Evolutionary conservation across 352 stramenopile species (phyloP), one percentile per base, ranked within the genome.

Genomic region (Pythium volutum): DNA sequence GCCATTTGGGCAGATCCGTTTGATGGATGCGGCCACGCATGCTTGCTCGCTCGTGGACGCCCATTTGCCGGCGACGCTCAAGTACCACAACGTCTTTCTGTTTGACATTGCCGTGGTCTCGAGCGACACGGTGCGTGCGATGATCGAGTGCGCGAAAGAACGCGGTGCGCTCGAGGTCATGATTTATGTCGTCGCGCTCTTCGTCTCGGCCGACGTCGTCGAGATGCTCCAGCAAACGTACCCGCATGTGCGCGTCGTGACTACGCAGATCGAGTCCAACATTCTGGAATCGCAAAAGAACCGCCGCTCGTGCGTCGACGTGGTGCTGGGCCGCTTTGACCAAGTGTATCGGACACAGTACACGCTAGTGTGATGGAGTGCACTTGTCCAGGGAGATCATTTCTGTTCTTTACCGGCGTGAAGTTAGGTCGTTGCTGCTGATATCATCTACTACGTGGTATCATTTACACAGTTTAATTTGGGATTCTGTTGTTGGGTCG

Each of bases 11-110:
- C 56, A 52, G 18, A 62, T 66, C 42, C 50, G 47, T 7, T 2
- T 48, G 2, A 23, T 56, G 27, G 46, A 43, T 27, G 25, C 31
- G 2, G 20, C 38, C n/a, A 50, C 49, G 9, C 16, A 39, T n/a
- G n/a, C 25, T 5, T 60, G 53, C 20, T 29, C 53, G 8, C 27
- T 63, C 4, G 12, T 25, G 36, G 27, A 73, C 52, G 23, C 45
- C 48, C 31, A 55, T 8, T 48, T 79, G 53, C 60, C 48, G 6
- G 23, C 64, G 42, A 77, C 65, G 43, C 72, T 87, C 29, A 74
- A 77, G 61, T 78, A 76, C 60, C 77, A 84, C 64, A 83, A 84
- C 27, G 75, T 87, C 3, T 80, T 87, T 23, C 46, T 87, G 11
- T 66, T 85, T 39, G 77, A 82, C 22, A 52, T 80, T 16, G 73